Base-by-base conservation (phyloP, 768 basidiomycete genomes). In the Pulveroboletus sp. region DNA sequence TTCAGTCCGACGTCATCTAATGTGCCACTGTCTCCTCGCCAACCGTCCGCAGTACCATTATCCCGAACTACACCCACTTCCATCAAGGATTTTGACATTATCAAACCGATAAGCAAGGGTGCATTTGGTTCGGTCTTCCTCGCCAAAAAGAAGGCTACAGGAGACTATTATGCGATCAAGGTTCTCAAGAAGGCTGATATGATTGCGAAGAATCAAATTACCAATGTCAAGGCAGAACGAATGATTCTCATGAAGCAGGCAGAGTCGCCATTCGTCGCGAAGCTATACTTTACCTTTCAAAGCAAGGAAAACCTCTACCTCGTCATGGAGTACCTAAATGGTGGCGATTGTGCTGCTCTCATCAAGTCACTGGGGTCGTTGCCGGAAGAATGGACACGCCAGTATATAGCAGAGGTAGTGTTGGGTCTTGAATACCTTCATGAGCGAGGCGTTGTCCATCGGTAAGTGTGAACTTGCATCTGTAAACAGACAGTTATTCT, bases 121-220 rank as follows among this genome's bases (percentile, higher is more conserved):
- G 97, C 97, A 2, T 98, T 99, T 65, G 97, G 97, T 14, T 94
- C 94, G 9, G 97, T 99, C 45, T 99, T 97, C 69, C 78, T 99
- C 44, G 91, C 97, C 36, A 98, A 95, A 76, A 99, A 99, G 80
- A 94, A 92, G 61, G 88, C 80, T 6, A 99, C 97, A 2, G 97
- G 97, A 44, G 97, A 98, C 69, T 98, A 97, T 70, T 99, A 87
- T 71, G 97, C 97, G 23, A 95, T 99, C 81, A 99, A 99, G 71
- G 94, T 98, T n/a, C 72, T 99, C 65, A 97, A 95, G 75, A 99
- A 99, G 75, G 92, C 94, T n/a, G 97, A 99, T 71, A 99, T 99
- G 97, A 98, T 99, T 67, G 91, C 97, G 34, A 99, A 99, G 80
- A 99, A 99, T 74, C 97, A 99, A 69, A 95, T 99, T 67, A 98